Base-by-base conservation (phyloP, 257 asterid genomes). In the Verbena officinalis region DNA sequence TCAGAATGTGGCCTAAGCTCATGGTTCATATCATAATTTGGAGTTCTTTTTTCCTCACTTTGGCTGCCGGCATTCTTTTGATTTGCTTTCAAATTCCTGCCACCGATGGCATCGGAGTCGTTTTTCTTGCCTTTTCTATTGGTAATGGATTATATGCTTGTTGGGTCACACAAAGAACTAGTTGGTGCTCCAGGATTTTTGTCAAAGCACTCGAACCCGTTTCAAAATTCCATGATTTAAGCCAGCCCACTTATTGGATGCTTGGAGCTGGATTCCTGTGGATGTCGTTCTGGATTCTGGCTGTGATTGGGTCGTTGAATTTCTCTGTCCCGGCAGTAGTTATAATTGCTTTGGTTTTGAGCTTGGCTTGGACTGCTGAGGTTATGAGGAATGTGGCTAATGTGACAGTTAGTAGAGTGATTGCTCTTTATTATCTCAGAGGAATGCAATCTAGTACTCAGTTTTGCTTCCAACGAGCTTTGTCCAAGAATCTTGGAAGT, bases 331-430 rank as follows among this genome's bases (percentile, higher is more conserved):
- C 94, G 9, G 88, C 97, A 0, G 38, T 90, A 86, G 48, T 86
- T 30, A 90, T 94, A 43, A 49, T 84, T 1, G 86, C 23, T 3
- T 52, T 94, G 79, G 74, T 83, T 6, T 22, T 90, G 76, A 94
- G 96, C 77, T 74, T 94, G 62, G 78, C 78, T 71, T 94, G 99
- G 99, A 76, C 81, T 20, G 78, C 96, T n/a, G 99, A 94, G 67
- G 99, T 94, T 22, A 90, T 94, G 99, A 84, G 99, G 83, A 94
- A 94, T 69, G 97, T 94, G 49, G 95, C 96, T 61, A 94, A 86
- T 74, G 52, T 94, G 17, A 83, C 97, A 0, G 90, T 90, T 7
- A 83, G 99, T 68, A 73, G 97, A 55, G 96, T 82, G 73, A 78
- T 94, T 55, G 90, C 96, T 64, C 84, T 94, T 55, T 94, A 94